Base-by-base conservation (phyloP, 164 flowering plant species). In the Annona squamosa region DNA sequence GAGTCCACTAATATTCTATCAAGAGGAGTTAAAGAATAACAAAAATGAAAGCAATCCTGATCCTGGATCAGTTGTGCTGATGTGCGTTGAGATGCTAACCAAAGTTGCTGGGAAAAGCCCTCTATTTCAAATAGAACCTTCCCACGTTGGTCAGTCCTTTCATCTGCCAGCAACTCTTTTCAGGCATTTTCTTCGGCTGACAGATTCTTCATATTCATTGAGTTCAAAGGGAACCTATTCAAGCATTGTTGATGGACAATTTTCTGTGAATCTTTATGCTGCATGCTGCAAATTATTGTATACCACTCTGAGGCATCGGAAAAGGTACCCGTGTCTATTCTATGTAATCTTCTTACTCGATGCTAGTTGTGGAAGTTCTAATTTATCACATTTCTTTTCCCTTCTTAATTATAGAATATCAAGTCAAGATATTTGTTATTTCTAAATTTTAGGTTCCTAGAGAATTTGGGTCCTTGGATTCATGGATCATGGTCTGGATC, bases 61-160 rank as follows among this genome's bases (percentile, higher is more conserved):
- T 86, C 79, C 97, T 4, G 99, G 99, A 56, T 81, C 97, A 65
- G 90, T 90, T 19, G 77, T 85, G 77, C 96, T 92, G 73, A 94
- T 92, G 97, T 89, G 91, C 69, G 81, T 88, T 78, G 92, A 89
- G 78, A 88, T 91, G 48, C 83, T 94, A 47, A 85, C 83, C 13
- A 91, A 82, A 82, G 67, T 94, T 73, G 86, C 87, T 59, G 93
- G 88, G 67, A 90, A 84, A 74, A 87, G 81, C 71, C 76, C 88
- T 69, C 77, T 85, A 41, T 90, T 82, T 73, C 79, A 82, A 75
- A 80, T 91, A 87, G 88, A 86, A 72, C 73, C 83, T 3, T 81
- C 79, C 79, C 91, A 88, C 73, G 83, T 91, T 13, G 87, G 79
- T 3, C 95, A 89, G 73, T 80, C 81, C 48, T 70, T 94, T 68